A percentile compares a stretch with the other conserved stretches of the same genome.
Evolutionary conservation across 2,329 filamentous ascomycete genomes (phyloP).

Genomic region (Exophiala calicioides): DNA sequence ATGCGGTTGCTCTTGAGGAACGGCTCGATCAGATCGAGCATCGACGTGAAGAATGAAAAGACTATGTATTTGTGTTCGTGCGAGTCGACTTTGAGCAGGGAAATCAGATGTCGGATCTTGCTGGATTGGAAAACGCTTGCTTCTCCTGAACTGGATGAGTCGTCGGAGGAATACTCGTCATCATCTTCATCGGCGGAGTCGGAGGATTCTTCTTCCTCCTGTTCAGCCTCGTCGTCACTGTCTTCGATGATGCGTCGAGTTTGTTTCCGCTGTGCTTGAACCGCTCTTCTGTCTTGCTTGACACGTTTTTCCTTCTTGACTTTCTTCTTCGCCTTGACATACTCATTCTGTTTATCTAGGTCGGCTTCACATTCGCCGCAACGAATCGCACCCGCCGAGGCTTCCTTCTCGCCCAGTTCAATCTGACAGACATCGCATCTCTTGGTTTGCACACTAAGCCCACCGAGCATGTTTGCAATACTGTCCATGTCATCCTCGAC

Average conservation of each 20-base stretch:
- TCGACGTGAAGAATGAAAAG: constrained; percentile 97
- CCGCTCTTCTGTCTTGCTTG: constrained; percentile 49
- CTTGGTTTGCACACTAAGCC: constrained; percentile 74
- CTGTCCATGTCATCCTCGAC: constrained; percentile 71
- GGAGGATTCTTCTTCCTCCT: constrained; percentile 58
- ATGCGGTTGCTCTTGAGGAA: constrained; percentile 76
- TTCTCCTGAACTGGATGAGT: constrained; percentile 40
- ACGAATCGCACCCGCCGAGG: constrained; percentile 54
- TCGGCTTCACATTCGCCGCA: constrained; percentile 77
- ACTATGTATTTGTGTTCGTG: constrained; percentile 93
- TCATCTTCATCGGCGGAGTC: constrained; percentile 47
- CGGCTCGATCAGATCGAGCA: constrained; percentile 94
- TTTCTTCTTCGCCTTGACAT: constrained; percentile 46
- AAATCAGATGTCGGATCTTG: constrained; percentile 84
- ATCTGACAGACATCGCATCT: constrained; percentile 82
- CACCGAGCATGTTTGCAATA: constrained; percentile 82
- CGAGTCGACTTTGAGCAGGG: constrained; percentile 76
- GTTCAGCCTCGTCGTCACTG: constrained; percentile 64
- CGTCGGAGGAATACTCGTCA: constrained; percentile 47
- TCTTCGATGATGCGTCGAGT: constrained; percentile 50
- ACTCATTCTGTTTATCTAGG: constrained; percentile 60
- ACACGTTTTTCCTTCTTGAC: constrained; percentile 48
- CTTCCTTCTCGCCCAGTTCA: constrained; percentile 61
- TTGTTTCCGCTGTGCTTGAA: constrained; percentile 45
- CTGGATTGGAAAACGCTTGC: constrained; percentile 67